Evolutionary conservation across 805 yeast genomes (phyloP).

Genomic region (Cephaloascus fragrans): DNA sequence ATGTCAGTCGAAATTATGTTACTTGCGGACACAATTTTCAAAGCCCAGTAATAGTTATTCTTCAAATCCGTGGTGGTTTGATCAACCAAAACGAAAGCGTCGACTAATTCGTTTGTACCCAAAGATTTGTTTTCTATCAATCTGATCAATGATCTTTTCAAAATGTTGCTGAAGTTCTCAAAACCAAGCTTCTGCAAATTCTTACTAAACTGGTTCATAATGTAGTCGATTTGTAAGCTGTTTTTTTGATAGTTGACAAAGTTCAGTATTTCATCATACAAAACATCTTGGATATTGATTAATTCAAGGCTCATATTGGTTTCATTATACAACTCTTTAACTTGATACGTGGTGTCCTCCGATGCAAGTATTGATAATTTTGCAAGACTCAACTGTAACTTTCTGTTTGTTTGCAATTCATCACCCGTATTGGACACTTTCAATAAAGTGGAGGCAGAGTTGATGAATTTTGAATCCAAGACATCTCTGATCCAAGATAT

Average conservation of each 20-base stretch:
- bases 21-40: constrained; percentile 37
- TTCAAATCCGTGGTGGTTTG: constrained; percentile 14
- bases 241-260: constrained; percentile 1
- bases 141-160: constrained; percentile 11
- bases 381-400: constrained; percentile 58
- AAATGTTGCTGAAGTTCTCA: constrained; percentile 5
- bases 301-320: constrained; percentile 42
- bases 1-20: constrained; percentile 11
- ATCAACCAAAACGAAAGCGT: constrained; percentile 37
- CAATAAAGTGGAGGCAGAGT: constrained; percentile 40
- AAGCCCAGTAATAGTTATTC: constrained; percentile 31
- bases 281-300: constrained; percentile 37
- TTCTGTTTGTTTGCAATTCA: constrained; percentile 35
- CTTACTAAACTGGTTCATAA: constrained; percentile 9
- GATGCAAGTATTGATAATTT: constrained; percentile 53
- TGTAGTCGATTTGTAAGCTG: constrained; percentile 7
- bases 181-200: constrained; percentile 8
- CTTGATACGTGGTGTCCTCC: constrained; percentile 6
- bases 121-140: constrained; percentile 30
- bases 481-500: constrained; percentile 70
- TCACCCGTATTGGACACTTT: constrained; percentile 29
- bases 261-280: constrained; percentile 12
- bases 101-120: constrained; percentile 35
- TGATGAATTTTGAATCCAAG: constrained; percentile 34
- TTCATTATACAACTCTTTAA: constrained; percentile 20